Percentiles rank a stretch among this genome's conserved stretches.
Conservation (phyloP, 495 filamentous ascomycete genomes). For the Cetradonia linearis region DNA sequence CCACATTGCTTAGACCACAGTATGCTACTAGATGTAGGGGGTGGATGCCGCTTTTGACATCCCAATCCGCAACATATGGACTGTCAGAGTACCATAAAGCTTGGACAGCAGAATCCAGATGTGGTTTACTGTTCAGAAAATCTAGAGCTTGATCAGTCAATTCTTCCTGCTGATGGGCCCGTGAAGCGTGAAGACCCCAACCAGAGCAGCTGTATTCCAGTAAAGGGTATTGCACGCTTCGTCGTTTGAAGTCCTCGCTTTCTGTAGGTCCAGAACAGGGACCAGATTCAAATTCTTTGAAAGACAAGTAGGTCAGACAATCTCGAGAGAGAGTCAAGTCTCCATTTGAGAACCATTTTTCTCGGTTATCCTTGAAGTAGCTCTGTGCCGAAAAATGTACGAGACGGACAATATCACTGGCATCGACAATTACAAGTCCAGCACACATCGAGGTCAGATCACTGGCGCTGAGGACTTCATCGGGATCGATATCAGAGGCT, state of each 20-base stretch:
- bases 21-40: slow-evolving; percentile 19
- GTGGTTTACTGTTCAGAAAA: slow-evolving; percentile 15
- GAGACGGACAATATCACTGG: slow-evolving; percentile 39
- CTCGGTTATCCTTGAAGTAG: slow-evolving; percentile 37
- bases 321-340: slow-evolving; percentile 28
- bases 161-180: slow-evolving; percentile 9
- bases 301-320: slow-evolving; percentile 40
- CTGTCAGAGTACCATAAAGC: slow-evolving; percentile 22
- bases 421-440: slow-evolving; percentile 43
- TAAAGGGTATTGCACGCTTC: slow-evolving; percentile 23
- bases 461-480: slow-evolving; percentile 32
- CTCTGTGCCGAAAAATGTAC: slow-evolving; percentile 47
- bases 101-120: slow-evolving; percentile 20
- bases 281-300: slow-evolving; percentile 28
- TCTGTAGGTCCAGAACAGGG: slow-evolving; percentile 17
- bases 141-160: slow-evolving; percentile 11
- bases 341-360: slow-evolving; percentile 31
- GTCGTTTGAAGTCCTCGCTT: slow-evolving; percentile 23
- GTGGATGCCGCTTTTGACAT: slow-evolving; percentile 16
- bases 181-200: slow-evolving; percentile 28
- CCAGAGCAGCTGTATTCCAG: slow-evolving; percentile 29
- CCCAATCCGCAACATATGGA: slow-evolving; percentile 14
- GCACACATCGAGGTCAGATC: slow-evolving; percentile 40
- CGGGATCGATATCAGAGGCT: slow-evolving; percentile 29
- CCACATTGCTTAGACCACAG: slow-evolving; percentile 18